Base-by-base conservation (phyloP, 176 grass and related monocot species). In the Eleusine indica region DNA sequence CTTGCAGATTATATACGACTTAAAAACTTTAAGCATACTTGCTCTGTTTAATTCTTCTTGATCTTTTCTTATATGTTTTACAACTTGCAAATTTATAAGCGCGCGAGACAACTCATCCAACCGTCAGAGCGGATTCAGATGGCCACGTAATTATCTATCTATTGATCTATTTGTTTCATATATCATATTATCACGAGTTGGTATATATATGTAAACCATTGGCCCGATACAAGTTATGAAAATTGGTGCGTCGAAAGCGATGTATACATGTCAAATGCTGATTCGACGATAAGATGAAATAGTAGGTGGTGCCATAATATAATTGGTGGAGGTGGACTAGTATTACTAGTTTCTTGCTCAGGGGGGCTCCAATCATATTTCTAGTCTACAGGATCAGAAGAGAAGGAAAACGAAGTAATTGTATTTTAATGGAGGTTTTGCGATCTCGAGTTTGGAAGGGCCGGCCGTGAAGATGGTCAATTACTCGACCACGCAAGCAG, bases 361-460 rank as follows among this genome's bases (percentile, higher is more conserved):
- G 75, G 43, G 14, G 30, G 4, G 2, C 30, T 65, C 35, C 32
- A 79, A 80, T n/a, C 68, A 32, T 66, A 54, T 80, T 80, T 66
- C 11, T 68, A 85, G 14, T 70, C 71, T 7, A 1, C 47, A 61
- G 12, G 51, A 18, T 35, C 9, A 71, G 2, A 70, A 7, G 66
- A 14, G 40, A 48, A 66, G 47, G 42, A 79, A 53, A 71, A 84
- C 0, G 52, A 71, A 53, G 30, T 43, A 35, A 41, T 12, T 43
- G 13, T 81, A 86, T 70, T 70, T 10, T 81, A 72, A 72, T 77
- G 7, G 10, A 0, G 4, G 66, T 57, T 38, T 72, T 89, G 77
- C 11, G 38, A 78, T 76, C 78, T 86, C 83, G 65, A 82, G 39
- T 18, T 66, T 73, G 66, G 83, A 89, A 86, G 88, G 46, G 78